Base-by-base conservation (phyloP, 2,329 filamentous ascomycete species). In the Diaporthe sp. region DNA sequence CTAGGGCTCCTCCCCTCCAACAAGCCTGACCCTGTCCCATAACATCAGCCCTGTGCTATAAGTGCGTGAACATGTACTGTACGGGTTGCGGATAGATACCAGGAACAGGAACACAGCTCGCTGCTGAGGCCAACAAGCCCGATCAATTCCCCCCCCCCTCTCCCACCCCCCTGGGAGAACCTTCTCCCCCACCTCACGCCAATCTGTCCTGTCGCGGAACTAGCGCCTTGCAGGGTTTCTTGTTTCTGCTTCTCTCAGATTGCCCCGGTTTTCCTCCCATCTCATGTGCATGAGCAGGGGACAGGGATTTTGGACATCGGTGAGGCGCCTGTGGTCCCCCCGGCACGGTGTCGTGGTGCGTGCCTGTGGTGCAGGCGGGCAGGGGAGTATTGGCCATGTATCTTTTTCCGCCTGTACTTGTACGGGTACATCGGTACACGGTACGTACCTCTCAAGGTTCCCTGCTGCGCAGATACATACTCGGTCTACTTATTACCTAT, bases 211-310 rank as follows among this genome's bases (percentile, higher is more conserved):
- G 74, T 76, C 73, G 72, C 61, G 59, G 68, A 65, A 51, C 75
- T 76, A 76, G 75, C 73, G 68, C 46, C 1, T 55, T 75, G 67
- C 74, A 77, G 71, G 76, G 74, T 65, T 72, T 46, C 57, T 70
- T 53, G 51, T 53, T 70, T 65, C 74, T 77, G 76, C 74, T 75
- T 57, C 74, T 77, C 67, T 59, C 58, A 76, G 76, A 76, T 76
- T 68, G 69, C 74, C 76, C 76, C 74, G 37, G 71, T 76, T 72
- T 73, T 77, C 58, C 75, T 74, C 73, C 58, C 69, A 75, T 75
- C 57, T 72, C 72, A 76, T 73, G 70, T 65, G 58, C 62, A 51
- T 49, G 61, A 34, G 55, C 73, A 75, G 67, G 74, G 75, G 69
- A 37, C 62, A 74, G 74, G 75, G 73, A 22, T 70, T 1, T 12